Evolutionary conservation across 192 early-diverging fungal genomes (phyloP), one percentile per base, ranked within the genome.

Genomic region (Thamnidium elegans): DNA sequence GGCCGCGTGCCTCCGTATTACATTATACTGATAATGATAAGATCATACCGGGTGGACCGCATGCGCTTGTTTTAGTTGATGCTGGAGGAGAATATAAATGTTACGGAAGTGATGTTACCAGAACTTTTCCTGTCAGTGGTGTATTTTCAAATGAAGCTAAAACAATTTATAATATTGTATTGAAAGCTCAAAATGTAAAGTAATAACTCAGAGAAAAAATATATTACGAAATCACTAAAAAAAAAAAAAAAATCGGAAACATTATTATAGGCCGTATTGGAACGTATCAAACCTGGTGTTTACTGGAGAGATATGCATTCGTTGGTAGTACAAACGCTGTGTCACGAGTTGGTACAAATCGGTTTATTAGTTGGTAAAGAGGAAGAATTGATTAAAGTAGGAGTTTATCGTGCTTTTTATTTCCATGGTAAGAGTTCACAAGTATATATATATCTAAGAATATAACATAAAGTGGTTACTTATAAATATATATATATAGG

Each of bases 61-160:
- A 73, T 76, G 50, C 81, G 51, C 72, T 91, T 65, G 78, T 95
- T 17, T 75, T 98, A 48, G 86, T 95, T 7, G 95, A 98, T 69
- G 94, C 94, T 23, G 92, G 94, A 20, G 90, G 88, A 53, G 90
- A 94, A 62, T 73, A 65, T 51, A 65, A 78, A 15, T 85, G 84
- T 73, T 98, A 98, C 65, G 93, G 92, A 26, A 87, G 85, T 42
- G 95, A 98, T 61, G 93, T 98, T 68, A 98, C 95, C 6, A 81
- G 93, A 44, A 89, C 87, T 9, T 95, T 84, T 79, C 95, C 95
- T 9, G 76, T 91, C 43, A 87, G 87, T 50, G 87, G 89, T 7
- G 78, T 79, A 65, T 95, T 90, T 71, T 76, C 86, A 10, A 73
- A 77, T 15, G 84, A 90, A 63, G 87, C 84, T 48, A 90, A 87